Evolutionary conservation across 306 rosid species (phyloP).

Genomic region (Acacia confusa): DNA sequence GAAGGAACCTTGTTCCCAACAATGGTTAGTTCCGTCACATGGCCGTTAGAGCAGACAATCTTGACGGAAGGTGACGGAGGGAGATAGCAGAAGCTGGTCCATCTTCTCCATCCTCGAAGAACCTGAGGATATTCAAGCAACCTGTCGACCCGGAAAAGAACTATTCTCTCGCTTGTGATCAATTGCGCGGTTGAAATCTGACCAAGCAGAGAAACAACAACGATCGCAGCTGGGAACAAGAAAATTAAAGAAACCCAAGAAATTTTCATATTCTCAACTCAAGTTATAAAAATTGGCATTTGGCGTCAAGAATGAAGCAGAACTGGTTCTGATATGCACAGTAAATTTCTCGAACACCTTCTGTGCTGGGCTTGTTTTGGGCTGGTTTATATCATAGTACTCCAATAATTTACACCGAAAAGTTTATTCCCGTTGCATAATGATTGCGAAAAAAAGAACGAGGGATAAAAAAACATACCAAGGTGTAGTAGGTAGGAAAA

Average conservation of each 20-base stretch:
- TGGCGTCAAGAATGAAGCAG: background rate
- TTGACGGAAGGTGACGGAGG: constrained; percentile 61
- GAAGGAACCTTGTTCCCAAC: constrained; percentile 57
- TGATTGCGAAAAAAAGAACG: constrained; percentile 10
- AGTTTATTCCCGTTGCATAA: constrained; percentile 3
- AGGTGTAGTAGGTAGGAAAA: constrained; percentile 31
- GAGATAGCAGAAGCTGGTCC: constrained; percentile 73
- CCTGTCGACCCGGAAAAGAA: constrained; percentile 63
- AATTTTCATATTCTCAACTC: constrained; percentile 47
- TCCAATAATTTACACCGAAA: constrained; percentile 4
- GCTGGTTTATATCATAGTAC: background rate
- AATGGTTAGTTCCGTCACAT: constrained; percentile 59
- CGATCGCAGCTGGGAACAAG: constrained; percentile 29
- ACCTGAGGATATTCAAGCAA: constrained; percentile 71
- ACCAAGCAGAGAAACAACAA: constrained; percentile 44
- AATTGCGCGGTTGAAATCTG: constrained; percentile 61
- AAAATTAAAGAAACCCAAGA: constrained; percentile 47
- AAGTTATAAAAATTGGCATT: constrained; percentile 10
- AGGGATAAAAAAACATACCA: background rate
- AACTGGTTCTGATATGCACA: background rate
- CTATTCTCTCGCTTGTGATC: constrained; percentile 48
- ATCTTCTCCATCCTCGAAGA: constrained; percentile 66
- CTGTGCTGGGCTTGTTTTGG: background rate
- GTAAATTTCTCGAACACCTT: background rate
- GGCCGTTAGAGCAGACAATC: constrained; percentile 57